Conservation (phyloP, 495 filamentous ascomycete genomes). For the Aspergillus panamensis region DNA sequence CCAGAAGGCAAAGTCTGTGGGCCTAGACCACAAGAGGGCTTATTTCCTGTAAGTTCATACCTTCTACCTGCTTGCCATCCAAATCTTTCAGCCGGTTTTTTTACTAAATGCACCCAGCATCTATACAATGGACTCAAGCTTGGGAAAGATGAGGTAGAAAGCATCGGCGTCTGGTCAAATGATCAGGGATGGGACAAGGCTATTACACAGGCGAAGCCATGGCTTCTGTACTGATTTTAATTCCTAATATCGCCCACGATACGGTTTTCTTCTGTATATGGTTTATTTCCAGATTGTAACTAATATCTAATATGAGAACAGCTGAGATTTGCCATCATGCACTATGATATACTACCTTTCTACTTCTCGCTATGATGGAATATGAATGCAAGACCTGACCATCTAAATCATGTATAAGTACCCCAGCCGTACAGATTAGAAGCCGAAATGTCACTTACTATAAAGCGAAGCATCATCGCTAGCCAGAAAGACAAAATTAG, state of each 20-base stretch:
- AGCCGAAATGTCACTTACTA: conserved; percentile 29
- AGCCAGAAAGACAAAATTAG: conserved; percentile 60
- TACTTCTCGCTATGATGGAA: conserved; percentile 18
- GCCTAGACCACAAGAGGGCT: conserved; percentile 39
- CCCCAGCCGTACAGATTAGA: background rate
- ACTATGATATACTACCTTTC: background rate
- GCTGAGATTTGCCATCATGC: background rate
- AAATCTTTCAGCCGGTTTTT: too few species aligned
- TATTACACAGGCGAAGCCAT: conserved; percentile 36
- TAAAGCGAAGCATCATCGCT: conserved; percentile 52
- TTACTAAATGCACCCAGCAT: conserved; percentile 26
- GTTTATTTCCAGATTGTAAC: background rate
- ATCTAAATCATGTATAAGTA: conserved; percentile 23
- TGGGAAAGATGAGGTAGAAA: conserved; percentile 44
- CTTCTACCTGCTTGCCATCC: background rate
- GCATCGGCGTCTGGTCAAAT: conserved; percentile 44
- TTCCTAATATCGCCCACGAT: background rate
- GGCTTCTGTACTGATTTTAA: conserved; percentile 35
- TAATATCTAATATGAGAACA: background rate
- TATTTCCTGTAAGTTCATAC: conserved; percentile 40
- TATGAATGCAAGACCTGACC: conserved; percentile 54
- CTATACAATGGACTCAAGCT: conserved; percentile 45
- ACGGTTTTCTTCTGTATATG: conserved; percentile 14
- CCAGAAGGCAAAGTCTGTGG: conserved; percentile 42
- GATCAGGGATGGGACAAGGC: conserved; percentile 44